Conservation (phyloP, 257 asterid species). For the Solanum boliviense region DNA sequence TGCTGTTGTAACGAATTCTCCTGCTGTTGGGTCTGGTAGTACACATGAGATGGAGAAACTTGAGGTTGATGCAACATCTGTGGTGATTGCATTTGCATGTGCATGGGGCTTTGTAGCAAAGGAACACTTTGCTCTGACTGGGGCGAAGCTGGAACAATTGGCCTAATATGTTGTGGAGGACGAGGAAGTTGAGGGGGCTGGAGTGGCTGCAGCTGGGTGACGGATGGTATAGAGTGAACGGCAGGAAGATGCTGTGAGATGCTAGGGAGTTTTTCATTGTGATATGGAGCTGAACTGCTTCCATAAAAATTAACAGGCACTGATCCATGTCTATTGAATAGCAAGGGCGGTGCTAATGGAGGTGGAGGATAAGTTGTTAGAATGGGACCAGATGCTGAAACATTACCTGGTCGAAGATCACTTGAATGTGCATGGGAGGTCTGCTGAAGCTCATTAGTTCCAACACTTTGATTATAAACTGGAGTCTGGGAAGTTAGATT, state of each 20-base stretch:
- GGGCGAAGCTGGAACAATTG: slow-evolving; percentile 57
- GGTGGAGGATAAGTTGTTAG: slow-evolving; percentile 42
- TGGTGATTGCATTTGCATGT: slow-evolving; percentile 26
- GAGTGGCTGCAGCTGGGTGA: slow-evolving; percentile 69
- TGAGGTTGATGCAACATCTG: slow-evolving; percentile 36
- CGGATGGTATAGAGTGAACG: slow-evolving; percentile 36
- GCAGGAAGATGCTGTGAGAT: slow-evolving; percentile 46
- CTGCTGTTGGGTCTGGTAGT: slow-evolving; percentile 43
- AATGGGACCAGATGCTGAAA: slow-evolving; percentile 27
- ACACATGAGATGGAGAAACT: slow-evolving; percentile 27
- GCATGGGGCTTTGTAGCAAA: slow-evolving; percentile 40
- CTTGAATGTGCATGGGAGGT: slow-evolving; percentile 18
- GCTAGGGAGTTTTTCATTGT: slow-evolving; percentile 41
- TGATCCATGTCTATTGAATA: slow-evolving; percentile 52
- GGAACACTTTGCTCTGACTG: slow-evolving; percentile 60
- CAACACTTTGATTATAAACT: slow-evolving; percentile 36
- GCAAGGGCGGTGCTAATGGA: slow-evolving; percentile 40
- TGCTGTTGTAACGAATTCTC: slow-evolving; percentile 37
- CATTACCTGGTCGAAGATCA: slow-evolving; percentile 22
- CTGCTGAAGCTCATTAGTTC: slow-evolving; percentile 47
- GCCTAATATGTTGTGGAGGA: slow-evolving; percentile 70
- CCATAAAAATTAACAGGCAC: slow-evolving; percentile 42
- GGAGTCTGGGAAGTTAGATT: slow-evolving; percentile 43
- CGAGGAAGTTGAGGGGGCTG: slow-evolving; percentile 94
- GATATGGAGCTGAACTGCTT: slow-evolving; percentile 41